Evolutionary conservation across 2,329 filamentous ascomycete genomes (phyloP).

Genomic region (Lecanicillium sp.): DNA sequence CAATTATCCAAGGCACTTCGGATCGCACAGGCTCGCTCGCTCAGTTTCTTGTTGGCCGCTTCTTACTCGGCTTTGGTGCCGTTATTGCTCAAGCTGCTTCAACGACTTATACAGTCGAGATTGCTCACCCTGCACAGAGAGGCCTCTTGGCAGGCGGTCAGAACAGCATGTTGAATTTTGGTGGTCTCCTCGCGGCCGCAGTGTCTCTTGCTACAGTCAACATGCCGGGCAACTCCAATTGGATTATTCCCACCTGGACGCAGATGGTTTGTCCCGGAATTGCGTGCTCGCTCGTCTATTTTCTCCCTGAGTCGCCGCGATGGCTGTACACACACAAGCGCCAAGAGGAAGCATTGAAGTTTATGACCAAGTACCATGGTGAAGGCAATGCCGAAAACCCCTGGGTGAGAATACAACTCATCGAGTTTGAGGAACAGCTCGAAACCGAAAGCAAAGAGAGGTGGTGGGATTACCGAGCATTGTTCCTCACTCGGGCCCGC

Average conservation of each 20-base stretch:
- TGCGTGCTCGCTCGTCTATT: slow-evolving; percentile 24
- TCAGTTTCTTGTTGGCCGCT: slow-evolving; percentile 27
- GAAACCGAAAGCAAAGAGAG: slow-evolving; percentile 35
- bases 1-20: slow-evolving; percentile 2
- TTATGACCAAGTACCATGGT: slow-evolving; percentile 34
- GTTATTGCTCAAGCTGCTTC: slow-evolving; percentile 35
- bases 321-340: slow-evolving; percentile 32
- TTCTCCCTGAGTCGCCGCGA: slow-evolving; percentile 33
- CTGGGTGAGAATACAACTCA: slow-evolving; percentile 37
- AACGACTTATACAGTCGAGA: slow-evolving; percentile 38
- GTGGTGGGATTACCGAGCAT: slow-evolving; percentile 41
- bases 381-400: slow-evolving; percentile 33
- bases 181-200: slow-evolving; percentile 42
- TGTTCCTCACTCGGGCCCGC: slow-evolving; percentile 31
- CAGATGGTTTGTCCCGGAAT: slow-evolving; percentile 34
- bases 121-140: slow-evolving; percentile 36
- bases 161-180: slow-evolving; percentile 36
- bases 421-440: slow-evolving; percentile 34
- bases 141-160: slow-evolving; percentile 20
- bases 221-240: slow-evolving; percentile 26
- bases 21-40: neutral
- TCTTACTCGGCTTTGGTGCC: slow-evolving; percentile 44
- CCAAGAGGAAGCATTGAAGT: slow-evolving; percentile 23
- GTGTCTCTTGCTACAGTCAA: slow-evolving; percentile 36
- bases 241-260: slow-evolving; percentile 34